Percentiles rank a stretch among this genome's conserved stretches.
Evolutionary conservation across 2,329 filamentous ascomycete species (phyloP).

Genomic region (Dactylellina cionopaga): DNA sequence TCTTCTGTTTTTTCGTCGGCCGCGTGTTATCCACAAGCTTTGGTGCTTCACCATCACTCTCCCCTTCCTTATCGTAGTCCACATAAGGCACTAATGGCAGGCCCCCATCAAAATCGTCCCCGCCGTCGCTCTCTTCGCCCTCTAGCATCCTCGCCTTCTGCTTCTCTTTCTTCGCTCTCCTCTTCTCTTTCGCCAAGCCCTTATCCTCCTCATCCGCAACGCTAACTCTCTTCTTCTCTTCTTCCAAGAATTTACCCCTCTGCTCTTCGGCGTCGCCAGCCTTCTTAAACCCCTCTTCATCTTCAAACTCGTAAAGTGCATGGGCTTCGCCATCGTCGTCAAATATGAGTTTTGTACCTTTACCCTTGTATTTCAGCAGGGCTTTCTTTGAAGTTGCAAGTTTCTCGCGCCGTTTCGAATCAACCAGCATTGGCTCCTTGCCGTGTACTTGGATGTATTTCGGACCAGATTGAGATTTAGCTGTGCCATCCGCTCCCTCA

Average conservation of each 20-base stretch:
- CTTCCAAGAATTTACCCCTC: constrained; percentile 78
- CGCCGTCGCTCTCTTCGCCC: constrained; percentile 61
- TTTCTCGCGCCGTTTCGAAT: constrained; percentile 95
- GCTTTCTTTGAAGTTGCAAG: constrained; percentile 95
- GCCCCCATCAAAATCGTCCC: constrained; percentile 56
- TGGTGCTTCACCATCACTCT: constrained; percentile 58
- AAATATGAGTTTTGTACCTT: constrained; percentile 84
- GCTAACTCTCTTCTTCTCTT: constrained; percentile 76
- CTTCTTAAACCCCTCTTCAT: constrained; percentile 80
- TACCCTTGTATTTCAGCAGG: constrained; percentile 87
- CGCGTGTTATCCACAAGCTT: constrained; percentile 61
- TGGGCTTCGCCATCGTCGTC: constrained; percentile 91
- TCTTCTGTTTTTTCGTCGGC: constrained; percentile 71
- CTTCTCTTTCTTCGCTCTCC: constrained; percentile 78
- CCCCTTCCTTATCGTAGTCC: constrained; percentile 55
- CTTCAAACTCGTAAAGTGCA: constrained; percentile 85
- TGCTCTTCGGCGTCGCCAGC: constrained; percentile 80
- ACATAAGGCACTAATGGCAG: constrained; percentile 52
- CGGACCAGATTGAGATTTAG: constrained; percentile 58
- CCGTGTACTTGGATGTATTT: constrained; percentile 75
- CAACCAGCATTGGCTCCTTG: constrained; percentile 79
- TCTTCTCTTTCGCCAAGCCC: constrained; percentile 79
- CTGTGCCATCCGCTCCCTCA: constrained; percentile 60
- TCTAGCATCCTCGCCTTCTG: constrained; percentile 73
- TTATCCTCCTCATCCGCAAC: constrained; percentile 86